Base-by-base conservation (phyloP, 495 filamentous ascomycete species). In the Bacidia gigantensis region DNA sequence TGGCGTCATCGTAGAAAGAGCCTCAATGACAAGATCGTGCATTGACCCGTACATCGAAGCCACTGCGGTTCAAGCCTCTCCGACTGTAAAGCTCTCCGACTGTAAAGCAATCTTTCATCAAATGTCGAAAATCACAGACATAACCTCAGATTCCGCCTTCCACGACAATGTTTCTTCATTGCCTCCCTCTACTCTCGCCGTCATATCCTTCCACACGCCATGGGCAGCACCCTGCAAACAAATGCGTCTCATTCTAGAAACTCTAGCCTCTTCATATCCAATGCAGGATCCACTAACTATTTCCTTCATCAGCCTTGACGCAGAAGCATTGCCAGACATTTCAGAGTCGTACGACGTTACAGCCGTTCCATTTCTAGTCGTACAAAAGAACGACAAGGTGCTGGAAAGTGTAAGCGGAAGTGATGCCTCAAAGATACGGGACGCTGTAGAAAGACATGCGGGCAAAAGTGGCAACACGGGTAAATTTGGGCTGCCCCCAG, bases 161-260 rank as follows among this genome's bases (percentile, higher is more conserved):
- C 65, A 74, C 35, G 58, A 74, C 29, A 73, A 84, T 63, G 64
- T 86, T 51, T 65, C 73, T 46, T 71, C 80, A 18, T 74, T 89
- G 14, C 77, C 85, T 0, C 58, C 80, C 3, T 72, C 80, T 3
- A 74, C 83, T 11, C 77, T 95, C 32, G 69, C 86, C 46, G 78
- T 95, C 58, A 76, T 95, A 59, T 95, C 88, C 65, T 97, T 97
- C 72, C 82, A 95, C 68, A 85, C 93, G 0, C 83, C 88, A 60
- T 97, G 93, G 92, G 92, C 93, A n/a, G 87, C 85, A 25, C 92
- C 89, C 11, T 97, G 92, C 72, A 76, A 83, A 50, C 89, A 95
- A 68, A 95, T 95, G 89, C 76, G 78, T 57, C 81, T 78, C n/a
- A 83, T 95, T 51, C 81, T 99, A 52, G 69, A 75, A 60, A 82